These are phyloP conservation scores for Colletotrichum costaricense DNA, from an alignment of 2,329 filamentous ascomycete species.

Conservation along the genomic window DNA sequence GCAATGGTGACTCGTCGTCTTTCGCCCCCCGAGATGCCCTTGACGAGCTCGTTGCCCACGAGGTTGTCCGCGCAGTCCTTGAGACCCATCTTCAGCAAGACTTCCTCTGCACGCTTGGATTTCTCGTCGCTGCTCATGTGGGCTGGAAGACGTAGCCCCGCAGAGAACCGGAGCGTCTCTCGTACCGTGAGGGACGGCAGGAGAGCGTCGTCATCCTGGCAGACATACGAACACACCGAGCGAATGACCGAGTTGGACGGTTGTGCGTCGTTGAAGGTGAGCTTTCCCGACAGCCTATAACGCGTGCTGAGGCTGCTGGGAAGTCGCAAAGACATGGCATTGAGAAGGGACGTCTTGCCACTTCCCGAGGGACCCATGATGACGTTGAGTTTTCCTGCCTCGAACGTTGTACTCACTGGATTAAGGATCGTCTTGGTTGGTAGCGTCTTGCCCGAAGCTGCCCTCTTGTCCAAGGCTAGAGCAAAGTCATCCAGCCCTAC, in stretches of 20 bases:
- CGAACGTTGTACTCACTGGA: constrained; percentile 74
- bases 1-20: constrained; percentile 83
- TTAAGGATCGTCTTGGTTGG: constrained; percentile 72
- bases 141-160: constrained; percentile 75
- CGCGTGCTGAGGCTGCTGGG: constrained; percentile 70
- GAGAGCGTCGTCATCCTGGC: constrained; percentile 81
- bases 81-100: constrained; percentile 79
- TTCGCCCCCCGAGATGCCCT: constrained; percentile 84
- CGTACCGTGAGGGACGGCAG: constrained; percentile 80
- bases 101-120: constrained; percentile 74
- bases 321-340: constrained; percentile 77
- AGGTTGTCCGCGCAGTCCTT: constrained; percentile 83
- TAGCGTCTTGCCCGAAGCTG: constrained; percentile 60
- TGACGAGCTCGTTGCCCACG: constrained; percentile 77
- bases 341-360: constrained; percentile 81
- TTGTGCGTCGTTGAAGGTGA: constrained; percentile 76
- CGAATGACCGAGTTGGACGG: constrained; percentile 77
- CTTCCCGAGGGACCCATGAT: constrained; percentile 86
- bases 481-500: constrained; percentile 74
- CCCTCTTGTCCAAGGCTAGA: constrained; percentile 72
- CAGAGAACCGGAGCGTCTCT: constrained; percentile 78
- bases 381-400: constrained; percentile 76
- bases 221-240: constrained; percentile 81
- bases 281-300: constrained; percentile 70
- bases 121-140: constrained; percentile 79